phyloP scores from a whole-genome alignment of 208 protist genomes.

The Leishmania arabica region DNA sequence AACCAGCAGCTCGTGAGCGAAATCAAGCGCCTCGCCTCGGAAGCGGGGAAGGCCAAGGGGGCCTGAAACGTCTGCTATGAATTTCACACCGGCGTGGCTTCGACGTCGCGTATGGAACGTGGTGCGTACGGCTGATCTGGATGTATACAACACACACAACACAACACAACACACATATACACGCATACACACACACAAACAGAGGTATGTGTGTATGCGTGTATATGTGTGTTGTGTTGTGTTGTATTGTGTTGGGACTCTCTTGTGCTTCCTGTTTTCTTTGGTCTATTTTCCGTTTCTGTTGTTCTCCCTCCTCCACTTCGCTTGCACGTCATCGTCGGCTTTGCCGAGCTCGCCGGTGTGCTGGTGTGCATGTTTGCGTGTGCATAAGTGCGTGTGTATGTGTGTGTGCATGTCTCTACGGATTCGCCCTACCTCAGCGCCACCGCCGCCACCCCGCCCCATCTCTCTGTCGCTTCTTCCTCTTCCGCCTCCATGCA shows the following conservation, averaged over 20 bases:
- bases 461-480: background rate
- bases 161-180: too few species aligned
- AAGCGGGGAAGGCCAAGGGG: slow-evolving; percentile 52
- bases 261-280: background rate
- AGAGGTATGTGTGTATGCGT: background rate
- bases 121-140: background rate
- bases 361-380: background rate
- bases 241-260: too few species aligned
- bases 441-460: background rate
- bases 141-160: background rate
- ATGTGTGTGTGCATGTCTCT: background rate
- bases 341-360: background rate
- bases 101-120: too few species aligned
- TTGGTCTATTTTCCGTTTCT: background rate
- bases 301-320: background rate
- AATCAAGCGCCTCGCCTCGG: slow-evolving; percentile 79
- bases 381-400: background rate
- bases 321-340: background rate
- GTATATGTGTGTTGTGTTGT: too few species aligned
- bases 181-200: too few species aligned
- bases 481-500: background rate
- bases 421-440: background rate
- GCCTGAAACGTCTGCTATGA: background rate
- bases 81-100: background rate
- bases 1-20: slow-evolving; percentile 89